These are phyloP conservation scores for Schizochytrium sp. DNA, from an alignment of 108 stramenopile genomes.

Conservation along the genomic window DNA sequence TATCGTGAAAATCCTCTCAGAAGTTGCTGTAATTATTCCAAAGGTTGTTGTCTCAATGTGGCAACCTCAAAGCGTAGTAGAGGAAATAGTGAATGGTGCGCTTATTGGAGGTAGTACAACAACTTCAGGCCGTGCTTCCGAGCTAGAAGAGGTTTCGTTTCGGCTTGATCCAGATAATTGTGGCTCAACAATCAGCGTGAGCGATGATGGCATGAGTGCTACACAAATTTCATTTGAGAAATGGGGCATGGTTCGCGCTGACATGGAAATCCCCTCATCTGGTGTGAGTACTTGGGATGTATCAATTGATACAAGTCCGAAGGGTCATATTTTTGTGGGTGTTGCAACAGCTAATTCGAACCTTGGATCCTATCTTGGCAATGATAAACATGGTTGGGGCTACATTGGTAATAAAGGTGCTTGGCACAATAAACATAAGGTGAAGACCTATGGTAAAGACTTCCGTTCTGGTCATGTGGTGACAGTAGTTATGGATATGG, in stretches of 20 bases:
- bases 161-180: conserved; percentile 48
- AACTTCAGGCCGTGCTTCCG: not conserved
- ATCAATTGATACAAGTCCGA: conserved; percentile 70
- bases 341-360: conserved; percentile 64
- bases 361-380: conserved; percentile 76
- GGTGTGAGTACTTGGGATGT: conserved; percentile 74
- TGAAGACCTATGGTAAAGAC: conserved; percentile 61
- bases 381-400: conserved; percentile 75
- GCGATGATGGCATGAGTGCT: conserved; percentile 51
- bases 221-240: conserved; percentile 39
- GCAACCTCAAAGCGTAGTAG: conserved; percentile 20
- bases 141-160: not conserved
- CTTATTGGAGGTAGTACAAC: not conserved
- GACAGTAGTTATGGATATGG: conserved; percentile 69
- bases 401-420: conserved; percentile 78
- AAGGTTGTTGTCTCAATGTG: conserved; percentile 14
- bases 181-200: conserved; percentile 11
- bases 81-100: conserved; percentile 53
- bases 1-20: conserved; percentile 7
- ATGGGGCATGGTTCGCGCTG: conserved; percentile 59
- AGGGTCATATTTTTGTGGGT: conserved; percentile 76
- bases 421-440: conserved; percentile 79
- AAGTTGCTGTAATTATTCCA: conserved; percentile 8
- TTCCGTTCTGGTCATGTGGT: conserved; percentile 70
- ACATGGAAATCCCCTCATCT: conserved; percentile 19